Evolutionary conservation across 2,329 filamentous ascomycete genomes (phyloP), one percentile per base, ranked within the genome.

Genomic region (Pseudohalonectria lignicola): DNA sequence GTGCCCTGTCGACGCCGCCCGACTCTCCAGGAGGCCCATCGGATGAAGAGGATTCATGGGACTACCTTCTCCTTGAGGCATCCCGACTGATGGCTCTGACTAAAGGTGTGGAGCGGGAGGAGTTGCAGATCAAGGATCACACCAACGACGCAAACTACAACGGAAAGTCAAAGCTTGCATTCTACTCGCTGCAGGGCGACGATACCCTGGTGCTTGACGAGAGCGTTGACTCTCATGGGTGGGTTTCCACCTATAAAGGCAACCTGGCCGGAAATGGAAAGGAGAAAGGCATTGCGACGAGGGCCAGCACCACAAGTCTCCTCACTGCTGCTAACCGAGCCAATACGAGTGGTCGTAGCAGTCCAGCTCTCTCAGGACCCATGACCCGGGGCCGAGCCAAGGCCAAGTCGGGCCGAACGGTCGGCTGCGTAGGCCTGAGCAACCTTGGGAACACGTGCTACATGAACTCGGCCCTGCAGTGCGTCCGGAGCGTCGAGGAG

Each of bases 391-490:
- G 86, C 31, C 74, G 85, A 40, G 63, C 73, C 7, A 76, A 80
- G 43, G 79, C 77, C 45, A 82, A 76, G 47, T 74, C 78, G 29
- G 83, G 83, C 9, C 77, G 79, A 44, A 75, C 76, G 11, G 61
- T 78, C 25, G 92, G 92, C 23, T 82, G 80, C 30, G 83, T 88
- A 31, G 92, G 92, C 25, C 65, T 98, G 37, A 78, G 76, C 45
- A 98, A 98, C 53, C 65, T 98, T 12, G 92, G 92, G 35, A 98
- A 98, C 53, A 96, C 92, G 0, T 98, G 92, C 61, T 98, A 98
- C 63, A 95, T 96, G 88, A 96, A 96, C 59, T 94, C 90, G 17
- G 92, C 92, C 9, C 67, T 96, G 39, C 92, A 98, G 56, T 98
- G 92, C 56, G 76, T 98, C 37, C 79, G 90, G 36, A 93, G 86